phyloP scores from a whole-genome alignment of 108 stramenopile species.

The Aurantiochytrium sp. region DNA sequence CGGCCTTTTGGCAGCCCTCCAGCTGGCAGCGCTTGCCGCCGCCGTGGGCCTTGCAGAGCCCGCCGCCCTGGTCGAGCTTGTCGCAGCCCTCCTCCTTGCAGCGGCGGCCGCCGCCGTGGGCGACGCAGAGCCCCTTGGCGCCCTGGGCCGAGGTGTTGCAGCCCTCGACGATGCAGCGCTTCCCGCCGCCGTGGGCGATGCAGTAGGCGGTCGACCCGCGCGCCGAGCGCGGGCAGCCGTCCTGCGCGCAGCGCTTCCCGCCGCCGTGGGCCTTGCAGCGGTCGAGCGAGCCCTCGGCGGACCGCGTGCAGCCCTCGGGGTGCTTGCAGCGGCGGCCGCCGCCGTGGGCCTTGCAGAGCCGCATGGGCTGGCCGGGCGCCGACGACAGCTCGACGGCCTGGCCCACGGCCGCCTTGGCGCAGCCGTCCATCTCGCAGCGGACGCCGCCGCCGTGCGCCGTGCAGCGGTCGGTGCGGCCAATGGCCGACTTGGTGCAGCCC shows the following conservation, averaged over 20 bases:
- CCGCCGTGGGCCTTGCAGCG: conserved; percentile 26
- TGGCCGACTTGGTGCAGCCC: conserved; percentile 90
- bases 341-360: background rate
- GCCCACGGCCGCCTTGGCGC: conserved; percentile 76
- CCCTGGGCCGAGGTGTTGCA: conserved; percentile 19
- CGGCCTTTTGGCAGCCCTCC: conserved; percentile 83
- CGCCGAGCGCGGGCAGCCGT: conserved; percentile 74
- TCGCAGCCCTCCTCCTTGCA: conserved; percentile 71
- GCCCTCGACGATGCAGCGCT: conserved; percentile 62
- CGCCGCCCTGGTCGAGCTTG: conserved; percentile 92
- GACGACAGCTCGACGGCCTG: background rate
- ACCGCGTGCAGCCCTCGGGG: conserved; percentile 67
- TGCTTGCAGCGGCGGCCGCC: conserved; percentile 77
- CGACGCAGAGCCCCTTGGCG: background rate
- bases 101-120: conserved; percentile 24
- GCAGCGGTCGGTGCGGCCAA: conserved; percentile 85
- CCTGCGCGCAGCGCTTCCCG: conserved; percentile 60
- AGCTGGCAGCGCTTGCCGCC: conserved; percentile 86
- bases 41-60: conserved; percentile 89
- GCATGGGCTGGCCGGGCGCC: background rate
- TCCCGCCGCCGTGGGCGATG: conserved; percentile 93
- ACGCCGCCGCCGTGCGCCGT: conserved; percentile 95
- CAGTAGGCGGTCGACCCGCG: conserved; percentile 75
- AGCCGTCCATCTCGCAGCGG: conserved; percentile 79
- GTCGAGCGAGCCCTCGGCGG: conserved; percentile 65